Conservation (phyloP, 495 filamentous ascomycete species). For the Penicillium steckii region DNA sequence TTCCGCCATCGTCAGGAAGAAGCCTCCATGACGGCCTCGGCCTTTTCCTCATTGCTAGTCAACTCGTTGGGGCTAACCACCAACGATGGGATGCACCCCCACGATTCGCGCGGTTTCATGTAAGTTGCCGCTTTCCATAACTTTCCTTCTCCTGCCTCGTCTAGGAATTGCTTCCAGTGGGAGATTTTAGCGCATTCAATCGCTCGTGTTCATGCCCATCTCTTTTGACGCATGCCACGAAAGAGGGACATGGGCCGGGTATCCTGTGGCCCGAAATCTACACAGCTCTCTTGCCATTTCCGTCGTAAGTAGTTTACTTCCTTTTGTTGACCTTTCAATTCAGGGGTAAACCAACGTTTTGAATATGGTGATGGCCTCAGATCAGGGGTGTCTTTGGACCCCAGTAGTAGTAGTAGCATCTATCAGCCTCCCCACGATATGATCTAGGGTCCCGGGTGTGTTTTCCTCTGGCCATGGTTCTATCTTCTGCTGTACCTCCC, state of each 20-base stretch:
- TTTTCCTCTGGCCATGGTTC: neutral
- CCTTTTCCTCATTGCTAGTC: constrained; percentile 22
- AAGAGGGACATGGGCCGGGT: neutral
- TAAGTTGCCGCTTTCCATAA: constrained; percentile 27
- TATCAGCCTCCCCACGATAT: neutral
- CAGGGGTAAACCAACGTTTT: constrained; percentile 24
- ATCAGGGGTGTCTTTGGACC: constrained; percentile 4
- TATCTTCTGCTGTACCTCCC: neutral
- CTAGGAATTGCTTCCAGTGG: constrained; percentile 18
- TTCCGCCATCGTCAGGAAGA: constrained; percentile 28
- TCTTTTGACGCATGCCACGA: constrained; percentile 12
- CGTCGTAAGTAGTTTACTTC: constrained; percentile 17
- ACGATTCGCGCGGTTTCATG: constrained; percentile 23
- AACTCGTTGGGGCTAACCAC: constrained; percentile 7
- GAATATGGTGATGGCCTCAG: constrained; percentile 16
- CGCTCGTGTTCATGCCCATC: constrained; percentile 11
- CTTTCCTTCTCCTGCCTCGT: constrained; percentile 19
- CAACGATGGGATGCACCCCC: constrained; percentile 15
- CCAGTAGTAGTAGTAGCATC: neutral
- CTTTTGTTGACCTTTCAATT: constrained; percentile 17
- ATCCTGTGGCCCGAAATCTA: constrained; percentile 4
- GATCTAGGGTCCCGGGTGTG: neutral
- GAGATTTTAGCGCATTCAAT: constrained; percentile 17
- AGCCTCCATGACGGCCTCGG: constrained; percentile 21
- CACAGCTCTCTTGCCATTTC: constrained; percentile 18